phyloP scores from a whole-genome alignment of 768 basidiomycete genomes.

The Agaricus subrufescens region DNA sequence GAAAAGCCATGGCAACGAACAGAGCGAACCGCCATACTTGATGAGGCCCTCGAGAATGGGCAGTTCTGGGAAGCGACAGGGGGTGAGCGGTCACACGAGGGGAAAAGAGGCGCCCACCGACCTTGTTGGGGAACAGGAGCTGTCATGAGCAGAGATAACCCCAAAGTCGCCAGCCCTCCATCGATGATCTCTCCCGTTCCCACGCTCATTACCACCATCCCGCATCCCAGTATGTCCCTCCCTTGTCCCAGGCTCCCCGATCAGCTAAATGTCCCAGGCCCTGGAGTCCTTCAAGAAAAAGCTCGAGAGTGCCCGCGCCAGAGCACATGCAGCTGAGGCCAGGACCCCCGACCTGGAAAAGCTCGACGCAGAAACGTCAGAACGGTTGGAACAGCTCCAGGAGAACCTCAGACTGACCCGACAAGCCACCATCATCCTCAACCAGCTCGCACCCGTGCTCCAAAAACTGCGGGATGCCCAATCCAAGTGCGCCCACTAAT shows the following conservation, averaged over 20 bases:
- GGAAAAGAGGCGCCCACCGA: conserved; percentile 23
- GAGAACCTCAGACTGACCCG: conserved; percentile 17
- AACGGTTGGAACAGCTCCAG: conserved; percentile 17
- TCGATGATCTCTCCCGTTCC: conserved; percentile 17
- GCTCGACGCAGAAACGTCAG: conserved; percentile 23
- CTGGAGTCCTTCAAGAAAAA: conserved; percentile 18
- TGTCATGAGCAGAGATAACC: conserved; percentile 39
- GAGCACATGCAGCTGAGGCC: conserved; percentile 1
- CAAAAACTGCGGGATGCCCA: conserved; percentile 21
- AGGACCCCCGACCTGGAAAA: conserved; percentile 19
- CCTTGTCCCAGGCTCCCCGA: background rate
- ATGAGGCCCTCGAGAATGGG: conserved; percentile 94
- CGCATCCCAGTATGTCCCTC: conserved; percentile 14
- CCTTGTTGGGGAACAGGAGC: conserved; percentile 79
- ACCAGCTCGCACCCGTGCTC: conserved; percentile 16
- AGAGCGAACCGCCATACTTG: conserved; percentile 46
- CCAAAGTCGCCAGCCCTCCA: background rate
- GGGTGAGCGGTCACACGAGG: conserved; percentile 9
- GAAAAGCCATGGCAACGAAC: conserved; percentile 6
- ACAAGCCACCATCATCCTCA: conserved; percentile 13
- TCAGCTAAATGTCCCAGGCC: conserved; percentile 12
- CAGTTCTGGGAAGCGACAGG: conserved; percentile 51
- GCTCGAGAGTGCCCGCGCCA: conserved; percentile 16
- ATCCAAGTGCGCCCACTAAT: conserved; percentile 19
- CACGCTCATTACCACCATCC: conserved; percentile 19